Evolutionary conservation across 352 stramenopile species (phyloP).

Genomic region (Stramenopiles sp.): DNA sequence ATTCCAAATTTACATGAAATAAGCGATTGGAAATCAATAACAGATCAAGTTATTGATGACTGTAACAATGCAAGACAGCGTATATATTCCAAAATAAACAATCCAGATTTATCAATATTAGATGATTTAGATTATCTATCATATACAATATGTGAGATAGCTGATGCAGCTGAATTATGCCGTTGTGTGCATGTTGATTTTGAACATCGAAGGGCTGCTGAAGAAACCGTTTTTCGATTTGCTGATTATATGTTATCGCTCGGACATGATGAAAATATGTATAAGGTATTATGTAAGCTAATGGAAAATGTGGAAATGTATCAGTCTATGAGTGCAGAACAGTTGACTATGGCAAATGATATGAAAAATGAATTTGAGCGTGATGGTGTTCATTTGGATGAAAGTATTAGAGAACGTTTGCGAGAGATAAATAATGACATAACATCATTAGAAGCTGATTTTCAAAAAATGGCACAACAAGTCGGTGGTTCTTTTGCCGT

Average conservation of each 20-base stretch:
- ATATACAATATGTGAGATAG: slow-evolving; percentile 78
- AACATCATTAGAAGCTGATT: neutral
- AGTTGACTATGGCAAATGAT: slow-evolving; percentile 57
- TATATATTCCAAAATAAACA: neutral
- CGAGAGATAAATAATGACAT: slow-evolving; percentile 22
- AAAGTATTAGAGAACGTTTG: slow-evolving; percentile 43
- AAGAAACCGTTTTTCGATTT: slow-evolving; percentile 62
- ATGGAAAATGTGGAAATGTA: slow-evolving; percentile 12
- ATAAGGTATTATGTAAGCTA: slow-evolving; percentile 48
- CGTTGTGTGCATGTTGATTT: slow-evolving; percentile 66
- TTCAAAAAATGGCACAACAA: neutral
- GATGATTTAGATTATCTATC: slow-evolving; percentile 67
- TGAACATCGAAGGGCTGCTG: slow-evolving; percentile 50
- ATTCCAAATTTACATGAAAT: neutral
- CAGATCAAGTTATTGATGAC: neutral
- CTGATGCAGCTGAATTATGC: slow-evolving; percentile 81
- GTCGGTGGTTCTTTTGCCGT: neutral
- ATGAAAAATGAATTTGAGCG: slow-evolving; percentile 78
- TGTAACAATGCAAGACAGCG: neutral
- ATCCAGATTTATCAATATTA: neutral
- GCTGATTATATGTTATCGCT: slow-evolving; percentile 80
- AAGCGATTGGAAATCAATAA: neutral
- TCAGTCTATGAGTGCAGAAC: slow-evolving; percentile 39
- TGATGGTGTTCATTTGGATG: slow-evolving; percentile 73
- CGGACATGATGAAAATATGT: slow-evolving; percentile 72